phyloP scores from a whole-genome alignment of 257 asterid genomes.

The Thymus quinquecostatus region DNA sequence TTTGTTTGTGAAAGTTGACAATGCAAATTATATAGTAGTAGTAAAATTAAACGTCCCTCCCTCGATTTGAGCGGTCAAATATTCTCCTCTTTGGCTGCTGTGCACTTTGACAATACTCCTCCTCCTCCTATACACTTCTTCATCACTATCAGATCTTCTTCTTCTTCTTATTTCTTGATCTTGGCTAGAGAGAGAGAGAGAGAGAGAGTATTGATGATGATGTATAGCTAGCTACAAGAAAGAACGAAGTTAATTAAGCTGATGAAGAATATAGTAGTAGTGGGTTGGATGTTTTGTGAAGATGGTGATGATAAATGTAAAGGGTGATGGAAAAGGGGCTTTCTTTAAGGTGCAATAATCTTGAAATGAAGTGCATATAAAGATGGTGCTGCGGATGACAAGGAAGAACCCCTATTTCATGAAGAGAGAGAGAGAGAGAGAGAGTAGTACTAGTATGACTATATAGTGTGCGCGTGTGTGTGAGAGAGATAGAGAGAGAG shows the following conservation, averaged over 20 bases:
- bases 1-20: background rate
- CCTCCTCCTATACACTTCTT: slow-evolving; percentile 18
- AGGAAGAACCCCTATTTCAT: slow-evolving; percentile 55
- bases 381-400: slow-evolving; percentile 79
- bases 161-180: background rate
- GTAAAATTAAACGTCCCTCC: slow-evolving; percentile 18
- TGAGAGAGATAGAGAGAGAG: slow-evolving; percentile 15
- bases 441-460: background rate
- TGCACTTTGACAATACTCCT: slow-evolving; percentile 37
- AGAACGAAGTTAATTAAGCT: background rate
- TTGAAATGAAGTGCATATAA: slow-evolving; percentile 56
- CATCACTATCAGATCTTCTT: background rate
- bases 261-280: background rate
- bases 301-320: background rate
- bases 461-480: too few relatives aligned
- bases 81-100: slow-evolving; percentile 41
- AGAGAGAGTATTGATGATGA: too few relatives aligned
- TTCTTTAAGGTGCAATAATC: slow-evolving; percentile 39
- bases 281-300: background rate
- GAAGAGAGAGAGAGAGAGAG: slow-evolving; percentile 31
- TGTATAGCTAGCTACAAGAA: too few relatives aligned
- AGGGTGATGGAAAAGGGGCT: slow-evolving; percentile 53
- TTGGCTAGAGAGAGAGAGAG: slow-evolving; percentile 4
- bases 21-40: too few relatives aligned
- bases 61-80: slow-evolving; percentile 85